Percentiles rank a stretch among this genome's conserved stretches.
Conservation (phyloP, 2,329 filamentous ascomycete genomes). For the Fusarium sacchari region DNA sequence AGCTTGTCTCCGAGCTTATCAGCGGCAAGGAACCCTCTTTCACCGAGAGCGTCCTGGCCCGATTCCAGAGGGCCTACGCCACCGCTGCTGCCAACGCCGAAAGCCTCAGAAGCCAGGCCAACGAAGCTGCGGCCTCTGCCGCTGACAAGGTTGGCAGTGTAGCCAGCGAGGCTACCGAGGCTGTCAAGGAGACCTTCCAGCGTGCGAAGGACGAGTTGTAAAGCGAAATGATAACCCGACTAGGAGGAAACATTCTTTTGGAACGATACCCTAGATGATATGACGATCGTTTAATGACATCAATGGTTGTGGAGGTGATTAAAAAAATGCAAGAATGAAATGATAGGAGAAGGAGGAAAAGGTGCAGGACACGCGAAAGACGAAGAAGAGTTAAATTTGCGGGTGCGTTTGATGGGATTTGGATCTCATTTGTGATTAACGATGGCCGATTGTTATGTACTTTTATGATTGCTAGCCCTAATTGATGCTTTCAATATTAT, state of each 20-base stretch:
- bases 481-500: constrained; percentile 13
- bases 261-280: constrained; percentile 44
- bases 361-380: constrained; percentile 22
- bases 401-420: constrained; percentile 38
- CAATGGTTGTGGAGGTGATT: constrained; percentile 7
- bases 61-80: constrained; percentile 77
- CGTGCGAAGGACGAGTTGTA: constrained; percentile 55
- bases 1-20: constrained; percentile 80
- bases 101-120: constrained; percentile 52
- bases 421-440: constrained; percentile 33
- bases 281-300: constrained; percentile 43
- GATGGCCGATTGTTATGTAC: constrained; percentile 26
- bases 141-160: constrained; percentile 51
- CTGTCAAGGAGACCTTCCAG: constrained; percentile 52
- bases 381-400: constrained; percentile 8
- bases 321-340: constrained; percentile 19
- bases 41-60: constrained; percentile 80
- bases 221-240: background rate
- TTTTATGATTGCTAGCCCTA: constrained; percentile 32
- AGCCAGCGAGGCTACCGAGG: constrained; percentile 55
- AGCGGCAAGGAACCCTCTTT: constrained; percentile 82
- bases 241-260: constrained; percentile 40
- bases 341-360: constrained; percentile 4
- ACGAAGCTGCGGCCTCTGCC: constrained; percentile 46
- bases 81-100: constrained; percentile 69